Base-by-base conservation (phyloP, 2,329 filamentous ascomycete genomes). In the Mariannaea sp. region DNA sequence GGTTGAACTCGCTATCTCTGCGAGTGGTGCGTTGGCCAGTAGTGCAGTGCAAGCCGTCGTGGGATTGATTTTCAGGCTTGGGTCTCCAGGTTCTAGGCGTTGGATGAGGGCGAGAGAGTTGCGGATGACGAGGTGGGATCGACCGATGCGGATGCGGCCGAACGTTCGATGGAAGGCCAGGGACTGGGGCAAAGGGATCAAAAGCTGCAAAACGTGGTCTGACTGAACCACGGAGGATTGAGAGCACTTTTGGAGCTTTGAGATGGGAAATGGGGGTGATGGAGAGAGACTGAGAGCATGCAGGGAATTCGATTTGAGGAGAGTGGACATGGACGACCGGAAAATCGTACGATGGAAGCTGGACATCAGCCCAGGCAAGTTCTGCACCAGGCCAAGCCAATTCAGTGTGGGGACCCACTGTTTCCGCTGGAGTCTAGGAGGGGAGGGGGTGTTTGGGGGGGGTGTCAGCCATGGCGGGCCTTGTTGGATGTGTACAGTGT, bases 261-360 rank as follows among this genome's bases (percentile, higher is more conserved):
- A 36, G 52, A n/a, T 55, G 64, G 64, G 55, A 53, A 58, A 54
- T 62, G 62, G 55, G 55, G 56, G 49, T 26, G 56, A 54, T 61
- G 60, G 64, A 60, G 53, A 29, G 59, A 58, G 58, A 39, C 14
- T 49, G 53, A 55, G 52, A 58, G 53, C 26, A 50, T 65, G 62
- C 62, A 66, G 65, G 64, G 59, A 64, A 64, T 62, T 66, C 61
- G 50, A 55, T 55, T 58, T 66, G 64, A 58, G 60, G 59, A 62
- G 60, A 61, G 51, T 48, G 56, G 59, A 55, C 54, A 47, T 58
- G 58, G 33, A 57, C 43, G 48, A 43, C 40, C 58, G 50, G 55
- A 59, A 58, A 66, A 69, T 69, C 67, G 67, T 69, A 70, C 65
- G 66, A 69, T 68, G 60, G 60, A 58, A 59, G 58, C 55, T 45